Base-by-base conservation (phyloP, 192 early-diverging fungal species). In the Pecoramyces ruminantium region DNA sequence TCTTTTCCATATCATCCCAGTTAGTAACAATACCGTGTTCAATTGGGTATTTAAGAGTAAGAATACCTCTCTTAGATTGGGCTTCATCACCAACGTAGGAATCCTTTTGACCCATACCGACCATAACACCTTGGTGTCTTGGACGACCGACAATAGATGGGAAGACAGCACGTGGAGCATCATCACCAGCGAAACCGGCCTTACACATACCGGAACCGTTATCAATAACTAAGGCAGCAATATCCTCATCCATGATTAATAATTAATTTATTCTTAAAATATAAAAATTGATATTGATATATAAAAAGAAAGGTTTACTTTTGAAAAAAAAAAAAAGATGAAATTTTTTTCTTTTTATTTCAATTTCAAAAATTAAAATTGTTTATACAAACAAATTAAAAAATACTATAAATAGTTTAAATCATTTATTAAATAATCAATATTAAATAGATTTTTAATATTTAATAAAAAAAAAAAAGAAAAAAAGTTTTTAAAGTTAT, bases 201-300 rank as follows among this genome's bases (percentile, higher is more conserved):
- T 95, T 95, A 91, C 94, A 95, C 94, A 95, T 95, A 86, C 94
- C 93, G 86, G 94, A 95, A 85, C 94, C 94, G 87, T 95, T 95
- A 87, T 95, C 94, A 85, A 95, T 94, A 84, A 95, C 94, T 51
- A 51, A 15, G 17, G 42, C 42, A 51, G 42, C 42, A 51, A 51
- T 51, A 51, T 51, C 42, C 17, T 51, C 42, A 51, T 51, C 42
- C 42, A 51, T 51, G 42, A 51, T 51, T 51, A 51, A 51, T 51
- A 51, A 51, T 51, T 51, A 51, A 21, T 9, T 51, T 51, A 21
- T 51, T 51, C 21, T 14, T 21, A 51, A 51, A 14, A 51, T 21
- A 51, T 21, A 51, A 14, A 2, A 21, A 21, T 51, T 21, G 21
- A n/a, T n/a, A n/a, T n/a, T n/a, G n/a, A n/a, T n/a, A n/a, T n/a